Evolutionary conservation across 768 basidiomycete species (phyloP), one percentile per base, ranked within the genome.

Genomic region (Lepiota brunneoincarnata): DNA sequence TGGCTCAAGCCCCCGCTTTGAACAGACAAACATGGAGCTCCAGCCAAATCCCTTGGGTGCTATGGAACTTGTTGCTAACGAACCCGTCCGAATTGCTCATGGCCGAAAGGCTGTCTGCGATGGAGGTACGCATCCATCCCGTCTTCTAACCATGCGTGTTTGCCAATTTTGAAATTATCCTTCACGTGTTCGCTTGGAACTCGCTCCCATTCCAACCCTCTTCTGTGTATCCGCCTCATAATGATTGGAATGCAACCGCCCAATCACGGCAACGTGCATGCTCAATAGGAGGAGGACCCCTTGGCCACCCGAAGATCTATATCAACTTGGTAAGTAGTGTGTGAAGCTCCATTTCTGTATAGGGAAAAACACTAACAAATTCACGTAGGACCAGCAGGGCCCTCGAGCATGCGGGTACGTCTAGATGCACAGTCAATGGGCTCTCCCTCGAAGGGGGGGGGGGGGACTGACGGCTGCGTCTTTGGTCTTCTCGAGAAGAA

Each of bases 301-400:
- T 99, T 24, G 97, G 97, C 20, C 97, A 99, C 67, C 97, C 97
- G 4, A 95, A 93, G 76, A 85, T 98, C 56, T 98, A 82, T 65
- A 93, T 99, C 69, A 98, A 98, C 75, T 69, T 99, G 67, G 94
- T 93, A 62, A 56, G 89, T 74, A 37, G 15, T 38, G 39, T 43
- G 48, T 31, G 54, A 38, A 49, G 48, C 20, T 43, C 37, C 36
- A 51, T 45, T 35, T 47, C 36, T 18, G 17, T 44, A 56, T 24
- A 35, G 17, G 28, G 21, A 48, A 40, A 34, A 18, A 37, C 45
- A 23, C 60, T 67, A 38, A 64, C 52, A 37, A 42, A 55, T 51
- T 58, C 54, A 54, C 21, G 51, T 49, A 93, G 91, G 93, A 98
- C 76, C 84, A 92, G 71, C 85, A 89, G 51, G 90, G 92, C 56